Evolutionary conservation across 768 basidiomycete genomes (phyloP), one percentile per base, ranked within the genome.

Genomic region (Scleroderma bovista): DNA sequence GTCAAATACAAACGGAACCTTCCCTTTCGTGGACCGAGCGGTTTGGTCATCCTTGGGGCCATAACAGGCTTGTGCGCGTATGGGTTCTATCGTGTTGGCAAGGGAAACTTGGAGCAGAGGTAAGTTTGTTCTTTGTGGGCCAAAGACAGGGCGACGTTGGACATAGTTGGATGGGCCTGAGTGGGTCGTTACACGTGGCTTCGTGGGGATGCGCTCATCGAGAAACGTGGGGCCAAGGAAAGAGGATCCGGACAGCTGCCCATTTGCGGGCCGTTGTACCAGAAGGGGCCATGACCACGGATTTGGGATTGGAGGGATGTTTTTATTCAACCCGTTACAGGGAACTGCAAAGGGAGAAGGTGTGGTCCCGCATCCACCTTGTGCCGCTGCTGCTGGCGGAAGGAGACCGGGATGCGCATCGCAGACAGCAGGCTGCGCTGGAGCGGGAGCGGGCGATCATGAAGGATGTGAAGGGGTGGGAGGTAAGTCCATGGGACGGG

Each of bases 1-100:
- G 72, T 99, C 72, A 86, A 86, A 69, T 99, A 97, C 80, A 94
- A 93, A 70, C 88, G 95, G 58, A 95, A 94, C 70, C 80, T 98
- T 42, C 93, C 95, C 41, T 74, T 91, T 65, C 81, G 88, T 51
- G 91, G 91, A 2, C 92, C 91, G 47, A 81, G 90, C 31, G 93
- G 91, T 20, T 74, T 85, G 49, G 85, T 79, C 56, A 83, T 97
- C 61, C 87, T 97, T 55, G 86, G 82, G 47, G 87, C 83, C n/a
- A 88, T 94, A 57, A 81, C 83, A 55, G 85, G 80, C 52, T 74
- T 97, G 56, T 95, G 90, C 69, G 83, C 78, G 17, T 93, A 83
- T 70, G 95, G 95, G 15, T 93, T 96, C 73, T 97, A 91, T 74
- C 81, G 86, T 51, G 72, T 96, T 53, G 93, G 92, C 65, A 76